phyloP scores from a whole-genome alignment of 139 green algal genomes.

The Haematococcus sp. region DNA sequence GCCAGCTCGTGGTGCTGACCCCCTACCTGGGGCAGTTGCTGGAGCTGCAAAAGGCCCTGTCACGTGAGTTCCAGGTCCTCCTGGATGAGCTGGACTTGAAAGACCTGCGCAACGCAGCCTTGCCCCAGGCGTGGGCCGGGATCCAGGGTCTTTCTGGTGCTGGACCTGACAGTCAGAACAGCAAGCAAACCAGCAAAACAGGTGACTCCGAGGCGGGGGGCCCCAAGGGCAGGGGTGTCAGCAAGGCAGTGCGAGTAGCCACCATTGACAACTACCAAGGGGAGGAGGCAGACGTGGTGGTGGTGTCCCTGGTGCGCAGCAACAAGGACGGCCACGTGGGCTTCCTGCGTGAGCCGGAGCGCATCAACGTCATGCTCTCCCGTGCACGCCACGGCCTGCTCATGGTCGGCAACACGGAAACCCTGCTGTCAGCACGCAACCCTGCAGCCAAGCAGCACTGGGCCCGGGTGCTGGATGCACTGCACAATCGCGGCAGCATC shows the following conservation, averaged over 20 bases:
- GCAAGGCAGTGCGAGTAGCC: conserved; percentile 47
- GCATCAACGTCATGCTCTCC: conserved; percentile 80
- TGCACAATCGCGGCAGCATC: conserved; percentile 20
- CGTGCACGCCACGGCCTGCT: conserved; percentile 70
- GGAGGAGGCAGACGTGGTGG: conserved; percentile 70
- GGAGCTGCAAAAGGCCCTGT: conserved; percentile 41
- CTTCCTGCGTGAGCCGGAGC: conserved; percentile 69
- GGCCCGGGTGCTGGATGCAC: conserved; percentile 26
- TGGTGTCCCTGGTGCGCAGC: conserved; percentile 71
- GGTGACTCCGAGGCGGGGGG: background rate
- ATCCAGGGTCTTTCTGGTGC: too few relatives aligned
- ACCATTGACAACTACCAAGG: conserved; percentile 84
- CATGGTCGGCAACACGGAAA: conserved; percentile 64
- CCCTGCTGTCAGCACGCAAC: conserved; percentile 38
- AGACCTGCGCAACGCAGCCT: conserved; percentile 13
- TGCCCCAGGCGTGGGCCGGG: background rate
- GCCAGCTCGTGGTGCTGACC: conserved; percentile 72
- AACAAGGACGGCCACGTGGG: conserved; percentile 64
- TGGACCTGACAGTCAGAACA: too few relatives aligned
- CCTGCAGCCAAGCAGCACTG: conserved; percentile 29
- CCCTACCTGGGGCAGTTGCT: conserved; percentile 78
- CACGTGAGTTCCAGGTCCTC: conserved; percentile 13
- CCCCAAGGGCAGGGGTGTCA: background rate
- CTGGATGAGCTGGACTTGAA: conserved; percentile 35
- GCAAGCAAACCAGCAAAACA: too few relatives aligned